phyloP scores from a whole-genome alignment of 257 asterid species.

The Coffea eugenioides region DNA sequence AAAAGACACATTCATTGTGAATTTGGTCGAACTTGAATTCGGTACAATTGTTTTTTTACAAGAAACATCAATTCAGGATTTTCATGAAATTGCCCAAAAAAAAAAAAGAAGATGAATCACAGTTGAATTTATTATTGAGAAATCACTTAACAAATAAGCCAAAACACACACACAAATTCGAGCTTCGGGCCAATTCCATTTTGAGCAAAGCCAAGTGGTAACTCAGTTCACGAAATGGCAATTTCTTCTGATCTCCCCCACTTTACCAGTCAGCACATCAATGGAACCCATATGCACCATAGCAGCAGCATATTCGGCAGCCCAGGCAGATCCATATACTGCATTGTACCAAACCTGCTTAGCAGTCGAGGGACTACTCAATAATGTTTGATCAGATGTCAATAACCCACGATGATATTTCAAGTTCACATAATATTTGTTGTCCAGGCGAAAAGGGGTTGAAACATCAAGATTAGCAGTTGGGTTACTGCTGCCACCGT shows the following conservation, averaged over 20 bases:
- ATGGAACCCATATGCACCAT: slow-evolving; percentile 62
- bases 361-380: slow-evolving; percentile 37
- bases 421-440: slow-evolving; percentile 41
- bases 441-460: slow-evolving; percentile 43
- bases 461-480: slow-evolving; percentile 29
- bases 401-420: slow-evolving; percentile 34
- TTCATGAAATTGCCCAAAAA: neutral
- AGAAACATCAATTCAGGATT: neutral
- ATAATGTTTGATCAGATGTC: slow-evolving; percentile 46
- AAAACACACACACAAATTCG: neutral
- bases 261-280: slow-evolving; percentile 44
- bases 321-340: slow-evolving; percentile 36
- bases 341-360: slow-evolving; percentile 38
- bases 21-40: neutral
- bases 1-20: neutral
- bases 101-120: neutral
- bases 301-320: slow-evolving; percentile 49
- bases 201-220: neutral
- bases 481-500: slow-evolving; percentile 20
- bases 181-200: neutral
- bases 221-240: slow-evolving; percentile 45
- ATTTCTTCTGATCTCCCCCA: slow-evolving; percentile 54
- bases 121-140: neutral
- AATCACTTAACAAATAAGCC: neutral
- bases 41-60: too few relatives aligned